These are phyloP conservation scores for Heritiera fomes DNA, from an alignment of 345 rosid species.

Conservation along the genomic window DNA sequence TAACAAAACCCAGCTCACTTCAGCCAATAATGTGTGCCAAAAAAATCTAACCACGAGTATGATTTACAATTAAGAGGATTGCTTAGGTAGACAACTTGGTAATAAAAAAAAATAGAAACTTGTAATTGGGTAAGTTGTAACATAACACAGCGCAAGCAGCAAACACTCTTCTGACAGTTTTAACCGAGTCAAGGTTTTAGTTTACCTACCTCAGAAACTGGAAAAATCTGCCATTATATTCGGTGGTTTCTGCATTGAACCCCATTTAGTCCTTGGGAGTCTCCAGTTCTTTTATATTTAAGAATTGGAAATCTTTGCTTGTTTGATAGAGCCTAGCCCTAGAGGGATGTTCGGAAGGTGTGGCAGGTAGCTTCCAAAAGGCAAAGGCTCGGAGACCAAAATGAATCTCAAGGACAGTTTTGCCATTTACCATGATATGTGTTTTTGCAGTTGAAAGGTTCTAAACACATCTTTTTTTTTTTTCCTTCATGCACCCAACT, in stretches of 20 bases:
- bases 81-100: slow-evolving; percentile 34
- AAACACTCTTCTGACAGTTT: slow-evolving; percentile 20
- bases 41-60: slow-evolving; percentile 29
- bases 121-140: background rate
- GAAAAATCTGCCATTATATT: slow-evolving; percentile 31
- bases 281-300: background rate
- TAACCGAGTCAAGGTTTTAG: slow-evolving; percentile 30
- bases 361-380: slow-evolving; percentile 9
- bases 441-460: background rate
- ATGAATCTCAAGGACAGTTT: slow-evolving; percentile 5
- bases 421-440: slow-evolving; percentile 15
- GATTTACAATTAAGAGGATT: slow-evolving; percentile 33
- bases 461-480: too few relatives aligned
- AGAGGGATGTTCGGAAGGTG: background rate
- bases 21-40: slow-evolving; percentile 24
- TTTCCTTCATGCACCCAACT: too few relatives aligned
- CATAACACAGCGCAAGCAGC: slow-evolving; percentile 17
- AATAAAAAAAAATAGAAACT: background rate
- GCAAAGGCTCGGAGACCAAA: background rate
- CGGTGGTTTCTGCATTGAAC: slow-evolving; percentile 24
- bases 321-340: background rate
- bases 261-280: slow-evolving; percentile 3
- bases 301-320: background rate
- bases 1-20: slow-evolving; percentile 31
- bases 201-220: slow-evolving; percentile 39